These are phyloP conservation scores for Aspergillus hancockii DNA, from an alignment of 495 filamentous ascomycete genomes.

Conservation along the genomic window DNA sequence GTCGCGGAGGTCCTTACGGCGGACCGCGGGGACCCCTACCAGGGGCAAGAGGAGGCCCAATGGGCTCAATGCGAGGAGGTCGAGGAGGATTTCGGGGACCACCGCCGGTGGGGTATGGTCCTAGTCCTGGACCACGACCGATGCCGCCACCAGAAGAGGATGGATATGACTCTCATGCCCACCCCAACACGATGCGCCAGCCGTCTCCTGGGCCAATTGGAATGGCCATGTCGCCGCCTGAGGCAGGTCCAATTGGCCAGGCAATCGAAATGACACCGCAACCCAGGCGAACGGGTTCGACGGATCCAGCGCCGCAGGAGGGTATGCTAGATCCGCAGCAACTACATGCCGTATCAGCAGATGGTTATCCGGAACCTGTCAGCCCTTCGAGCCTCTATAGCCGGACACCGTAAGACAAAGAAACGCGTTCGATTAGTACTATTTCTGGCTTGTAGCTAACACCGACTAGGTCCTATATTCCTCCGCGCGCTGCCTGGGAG, in stretches of 20 bases:
- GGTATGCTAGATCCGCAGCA: constrained; percentile 69
- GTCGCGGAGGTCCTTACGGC: constrained; percentile 53
- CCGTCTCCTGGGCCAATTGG: constrained; percentile 61
- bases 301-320: constrained; percentile 53
- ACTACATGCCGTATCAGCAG: constrained; percentile 39
- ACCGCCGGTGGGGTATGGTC: constrained; percentile 54
- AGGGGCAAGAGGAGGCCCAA: constrained; percentile 33
- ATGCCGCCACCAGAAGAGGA: constrained; percentile 33
- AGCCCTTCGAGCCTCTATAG: constrained; percentile 71
- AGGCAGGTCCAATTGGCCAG: constrained; percentile 60
- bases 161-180: constrained; percentile 31
- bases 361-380: constrained; percentile 31
- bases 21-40: constrained; percentile 39
- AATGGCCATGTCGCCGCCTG: constrained; percentile 50
- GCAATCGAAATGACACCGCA: constrained; percentile 79
- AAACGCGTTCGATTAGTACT: not conserved
- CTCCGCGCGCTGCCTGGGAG: constrained; percentile 56
- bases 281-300: constrained; percentile 27
- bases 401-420: constrained; percentile 66
- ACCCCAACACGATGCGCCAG: constrained; percentile 29
- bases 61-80: constrained; percentile 42
- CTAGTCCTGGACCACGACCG: constrained; percentile 28
- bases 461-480: constrained; percentile 56
- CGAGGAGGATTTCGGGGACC: constrained; percentile 54
- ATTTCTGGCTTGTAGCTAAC: constrained; percentile 31